Evolutionary conservation across 2,329 filamentous ascomycete genomes (phyloP), one percentile per base, ranked within the genome.

Genomic region (Escovopsis sp.): DNA sequence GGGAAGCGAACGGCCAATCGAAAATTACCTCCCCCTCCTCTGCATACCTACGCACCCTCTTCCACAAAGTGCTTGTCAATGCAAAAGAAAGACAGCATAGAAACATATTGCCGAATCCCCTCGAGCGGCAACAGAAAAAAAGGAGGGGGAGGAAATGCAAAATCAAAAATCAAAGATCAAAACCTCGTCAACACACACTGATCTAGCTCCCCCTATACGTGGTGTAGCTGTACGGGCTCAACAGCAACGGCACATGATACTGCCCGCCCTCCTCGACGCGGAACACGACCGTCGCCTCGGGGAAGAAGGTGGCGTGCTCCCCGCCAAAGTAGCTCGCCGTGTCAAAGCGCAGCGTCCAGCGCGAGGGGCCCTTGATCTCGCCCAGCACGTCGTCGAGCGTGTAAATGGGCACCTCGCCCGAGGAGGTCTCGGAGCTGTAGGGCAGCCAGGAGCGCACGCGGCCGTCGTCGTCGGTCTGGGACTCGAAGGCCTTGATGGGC

Each of bases 181-280:
- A 15, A 15, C 15, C 2, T 15, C 15, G 15, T 15, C 15, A 15
- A 15, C 15, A 15, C 15, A 15, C 15, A 15, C 15, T 15, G 15
- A 15, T 15, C 15, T 65, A 86, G 58, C 80, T 85, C 12, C 85
- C 85, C 39, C 85, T 68, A 62, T 91, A 91, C 9, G 84, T 89
- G 35, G 81, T 83, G 63, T 86, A 91, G 57, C 80, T 82, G 63
- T 80, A 88, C 28, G 84, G 84, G 49, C 80, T 78, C 63, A 89
- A 59, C 59, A 91, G 57, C 55, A 91, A 61, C 37, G 85, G 85
- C 3, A 91, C 82, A 64, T 91, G 85, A 56, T 84, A 89, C 55
- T 82, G 77, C 68, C 84, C 77, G 19, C 68, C 70, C 54, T 65
- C 61, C 10, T 63, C 56, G 19, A 77, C 70, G 39, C 65, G 62